Evolutionary conservation across 306 rosid species (phyloP).

Genomic region (Castanospermum australe): DNA sequence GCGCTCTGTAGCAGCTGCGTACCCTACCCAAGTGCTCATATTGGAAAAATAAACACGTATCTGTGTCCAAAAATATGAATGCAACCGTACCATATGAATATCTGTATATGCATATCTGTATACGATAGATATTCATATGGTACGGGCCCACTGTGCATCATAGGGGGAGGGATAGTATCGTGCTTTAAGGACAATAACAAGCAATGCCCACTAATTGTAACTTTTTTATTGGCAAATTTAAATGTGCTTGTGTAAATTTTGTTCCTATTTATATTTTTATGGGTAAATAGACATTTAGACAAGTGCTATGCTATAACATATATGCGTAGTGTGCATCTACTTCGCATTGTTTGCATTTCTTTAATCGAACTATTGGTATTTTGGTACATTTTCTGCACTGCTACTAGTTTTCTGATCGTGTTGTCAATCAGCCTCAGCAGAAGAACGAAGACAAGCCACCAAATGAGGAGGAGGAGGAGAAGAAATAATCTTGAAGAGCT

Average conservation of each 20-base stretch:
- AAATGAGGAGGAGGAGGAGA: constrained; percentile 69
- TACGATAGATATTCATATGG: no score
- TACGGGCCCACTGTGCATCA: no score
- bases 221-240: neutral
- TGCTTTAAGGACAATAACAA: neutral
- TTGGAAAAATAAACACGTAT: no score
- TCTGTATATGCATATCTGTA: no score
- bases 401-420: constrained; percentile 17
- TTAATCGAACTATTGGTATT: neutral
- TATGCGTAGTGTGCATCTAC: neutral
- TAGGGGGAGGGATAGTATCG: neutral
- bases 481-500: constrained; percentile 34
- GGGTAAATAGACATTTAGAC: neutral
- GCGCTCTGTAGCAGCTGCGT: no score
- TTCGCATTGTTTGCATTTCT: neutral
- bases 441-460: constrained; percentile 70
- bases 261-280: neutral
- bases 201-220: neutral
- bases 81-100: no score
- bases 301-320: neutral
- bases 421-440: constrained; percentile 49
- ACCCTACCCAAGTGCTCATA: no score
- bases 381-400: constrained; percentile 8
- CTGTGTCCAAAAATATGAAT: no score
- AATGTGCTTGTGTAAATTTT: neutral